Base-by-base conservation (phyloP, 352 stramenopile genomes). In the Chrysophaeum taylorii region DNA sequence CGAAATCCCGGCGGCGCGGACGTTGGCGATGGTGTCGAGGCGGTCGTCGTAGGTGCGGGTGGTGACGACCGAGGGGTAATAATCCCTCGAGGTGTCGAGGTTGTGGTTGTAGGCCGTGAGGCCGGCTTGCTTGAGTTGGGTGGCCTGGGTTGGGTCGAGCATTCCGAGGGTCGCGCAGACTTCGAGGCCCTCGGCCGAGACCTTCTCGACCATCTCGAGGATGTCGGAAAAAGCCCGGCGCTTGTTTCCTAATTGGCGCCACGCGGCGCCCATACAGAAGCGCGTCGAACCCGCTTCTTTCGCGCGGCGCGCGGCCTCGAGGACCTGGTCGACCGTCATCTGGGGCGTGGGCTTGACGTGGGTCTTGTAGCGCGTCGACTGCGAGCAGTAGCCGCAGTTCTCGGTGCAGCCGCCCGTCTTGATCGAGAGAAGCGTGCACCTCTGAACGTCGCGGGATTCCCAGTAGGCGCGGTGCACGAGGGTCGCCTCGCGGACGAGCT, bases 21-120 rank as follows among this genome's bases (percentile, higher is more conserved):
- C 94, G 74, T 97, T 96, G 25, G 87, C 87, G 79, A 98, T 96
- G 7, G 94, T 98, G 42, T 92, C 75, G 21, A 98, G 81, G 64
- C 94, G 91, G 81, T 98, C 94, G 73, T 98, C 89, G 81, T 98
- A 98, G 68, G 90, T 93, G 50, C 92, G 86, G 61, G 92, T 97
- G 41, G 88, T 93, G 71, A 98, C 96, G 43, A 98, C 89, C 72
- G 97, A 97, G 48, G 92, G 88, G 78, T 98, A 98, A 83, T 97
- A 92, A 73, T 98, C 93, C 23, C 89, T 91, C 79, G 88, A 96
- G 5, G 94, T 98, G 80, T 98, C 94, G 45, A 98, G 79, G 81
- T 98, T 98, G 84, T 98, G 94, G 86, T 98, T 98, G 85, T 98
- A 98, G 15, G 92, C 92, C 25, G 92, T 94, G 18, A 98, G 85